These are phyloP conservation scores for Alternaria novae-zelandiae DNA, from an alignment of 2,329 filamentous ascomycete genomes.

Conservation along the genomic window DNA sequence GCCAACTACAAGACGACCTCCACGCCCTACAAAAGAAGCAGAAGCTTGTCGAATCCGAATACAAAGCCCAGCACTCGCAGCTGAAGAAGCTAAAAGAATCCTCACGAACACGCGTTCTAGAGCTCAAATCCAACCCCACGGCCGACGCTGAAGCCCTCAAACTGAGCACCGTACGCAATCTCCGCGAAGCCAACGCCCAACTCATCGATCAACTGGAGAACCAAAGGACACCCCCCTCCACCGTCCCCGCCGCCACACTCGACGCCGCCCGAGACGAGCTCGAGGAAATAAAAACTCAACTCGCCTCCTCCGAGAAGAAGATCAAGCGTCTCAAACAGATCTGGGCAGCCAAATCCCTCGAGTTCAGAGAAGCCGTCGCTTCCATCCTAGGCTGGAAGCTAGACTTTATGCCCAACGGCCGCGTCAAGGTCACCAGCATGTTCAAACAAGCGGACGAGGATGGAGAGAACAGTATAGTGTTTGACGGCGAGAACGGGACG, in stretches of 20 bases:
- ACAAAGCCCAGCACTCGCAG: conserved; percentile 75
- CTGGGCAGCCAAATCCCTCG: conserved; percentile 86
- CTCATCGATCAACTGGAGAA: conserved; percentile 74
- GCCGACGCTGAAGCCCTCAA: conserved; percentile 85
- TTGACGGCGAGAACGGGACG: conserved; percentile 90
- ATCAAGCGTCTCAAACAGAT: conserved; percentile 88
- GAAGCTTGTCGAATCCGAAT: conserved; percentile 75
- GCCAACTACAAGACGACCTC: conserved; percentile 81
- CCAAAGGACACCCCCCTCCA: conserved; percentile 47
- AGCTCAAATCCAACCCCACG: conserved; percentile 91
- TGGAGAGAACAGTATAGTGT: conserved; percentile 68
- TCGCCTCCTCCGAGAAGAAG: conserved; percentile 76
- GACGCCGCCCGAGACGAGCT: conserved; percentile 78
- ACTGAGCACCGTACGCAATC: conserved; percentile 74
- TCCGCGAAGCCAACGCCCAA: conserved; percentile 84
- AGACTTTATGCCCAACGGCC: conserved; percentile 95
- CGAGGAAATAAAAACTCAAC: conserved; percentile 58
- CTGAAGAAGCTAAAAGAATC: conserved; percentile 70
- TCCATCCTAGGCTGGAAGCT: conserved; percentile 92
- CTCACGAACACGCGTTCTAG: conserved; percentile 80
- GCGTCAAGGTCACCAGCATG: conserved; percentile 87
- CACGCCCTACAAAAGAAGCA: conserved; percentile 72
- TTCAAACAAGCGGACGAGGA: conserved; percentile 76
- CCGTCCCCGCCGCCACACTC: conserved; percentile 79
- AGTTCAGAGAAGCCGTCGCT: conserved; percentile 95